Conservation (phyloP, 1,139 yeast genomes). For the Scheffersomyces illinoinensis region DNA sequence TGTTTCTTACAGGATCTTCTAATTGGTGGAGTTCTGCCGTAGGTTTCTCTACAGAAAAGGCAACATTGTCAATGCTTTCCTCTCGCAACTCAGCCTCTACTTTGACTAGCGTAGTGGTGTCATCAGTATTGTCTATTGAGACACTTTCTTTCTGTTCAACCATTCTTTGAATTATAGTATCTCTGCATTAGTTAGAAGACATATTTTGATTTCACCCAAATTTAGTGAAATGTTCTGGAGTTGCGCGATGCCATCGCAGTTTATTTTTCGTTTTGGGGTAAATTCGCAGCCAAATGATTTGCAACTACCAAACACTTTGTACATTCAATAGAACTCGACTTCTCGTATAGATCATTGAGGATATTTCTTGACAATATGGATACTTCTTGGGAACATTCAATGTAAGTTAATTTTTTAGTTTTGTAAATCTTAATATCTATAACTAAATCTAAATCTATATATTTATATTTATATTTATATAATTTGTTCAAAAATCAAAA, state of each 20-base stretch:
- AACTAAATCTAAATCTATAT: too few relatives aligned
- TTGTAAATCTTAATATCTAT: too few relatives aligned
- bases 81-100: not conserved
- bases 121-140: not conserved
- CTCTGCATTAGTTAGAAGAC: not conserved
- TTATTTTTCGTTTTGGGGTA: not conserved
- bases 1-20: not conserved
- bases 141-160: not conserved
- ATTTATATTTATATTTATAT: too few relatives aligned
- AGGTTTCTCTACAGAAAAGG: not conserved
- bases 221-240: not conserved
- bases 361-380: too few relatives aligned
- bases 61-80: not conserved
- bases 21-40: not conserved
- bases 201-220: not conserved
- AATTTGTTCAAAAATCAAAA: too few relatives aligned
- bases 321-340: not conserved
- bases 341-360: too few relatives aligned
- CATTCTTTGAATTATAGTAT: not conserved
- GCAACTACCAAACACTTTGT: not conserved
- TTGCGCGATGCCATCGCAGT: not conserved
- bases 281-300: not conserved
- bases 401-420: too few relatives aligned
- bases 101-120: not conserved
- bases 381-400: too few relatives aligned